phyloP scores from a whole-genome alignment of 768 basidiomycete species.

The Mycena olivaceomarginata region DNA sequence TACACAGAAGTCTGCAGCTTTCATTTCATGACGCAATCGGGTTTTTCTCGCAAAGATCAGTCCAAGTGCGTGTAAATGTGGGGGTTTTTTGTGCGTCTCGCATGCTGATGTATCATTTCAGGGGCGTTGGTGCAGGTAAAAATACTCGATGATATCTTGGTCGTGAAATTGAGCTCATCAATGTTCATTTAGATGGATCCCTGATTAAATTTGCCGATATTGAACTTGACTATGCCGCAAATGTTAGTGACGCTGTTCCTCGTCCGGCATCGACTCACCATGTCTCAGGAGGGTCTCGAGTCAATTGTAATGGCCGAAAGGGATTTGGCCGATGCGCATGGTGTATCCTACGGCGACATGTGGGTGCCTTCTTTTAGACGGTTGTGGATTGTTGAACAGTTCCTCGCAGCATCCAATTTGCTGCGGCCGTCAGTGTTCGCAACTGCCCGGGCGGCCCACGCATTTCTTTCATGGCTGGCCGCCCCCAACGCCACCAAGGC shows the following conservation, averaged over 20 bases:
- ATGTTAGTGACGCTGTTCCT: neutral
- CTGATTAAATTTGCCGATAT: constrained; percentile 29
- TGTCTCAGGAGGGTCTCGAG: constrained; percentile 17
- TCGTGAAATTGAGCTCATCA: neutral
- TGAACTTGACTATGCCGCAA: constrained; percentile 31
- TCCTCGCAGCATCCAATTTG: constrained; percentile 63
- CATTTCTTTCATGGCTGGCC: constrained; percentile 62
- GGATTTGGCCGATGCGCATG: constrained; percentile 8
- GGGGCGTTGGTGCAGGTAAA: constrained; percentile 37
- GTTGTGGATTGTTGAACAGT: neutral
- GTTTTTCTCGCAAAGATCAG: constrained; percentile 23
- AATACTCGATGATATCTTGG: too few relatives aligned
- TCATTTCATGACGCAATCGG: constrained; percentile 45
- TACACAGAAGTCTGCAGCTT: constrained; percentile 12
- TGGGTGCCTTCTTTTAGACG: neutral
- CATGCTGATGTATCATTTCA: neutral
- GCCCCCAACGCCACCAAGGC: constrained; percentile 56
- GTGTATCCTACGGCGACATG: constrained; percentile 43
- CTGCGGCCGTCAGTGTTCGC: constrained; percentile 63
- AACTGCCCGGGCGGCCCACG: constrained; percentile 68
- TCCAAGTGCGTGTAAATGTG: constrained; percentile 20
- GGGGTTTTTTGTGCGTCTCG: neutral
- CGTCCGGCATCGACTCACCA: neutral
- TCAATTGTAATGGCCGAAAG: constrained; percentile 27
- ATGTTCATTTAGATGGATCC: constrained; percentile 28